Conservation (phyloP, 352 stramenopile genomes). For the Phytophthora hibernalis region DNA sequence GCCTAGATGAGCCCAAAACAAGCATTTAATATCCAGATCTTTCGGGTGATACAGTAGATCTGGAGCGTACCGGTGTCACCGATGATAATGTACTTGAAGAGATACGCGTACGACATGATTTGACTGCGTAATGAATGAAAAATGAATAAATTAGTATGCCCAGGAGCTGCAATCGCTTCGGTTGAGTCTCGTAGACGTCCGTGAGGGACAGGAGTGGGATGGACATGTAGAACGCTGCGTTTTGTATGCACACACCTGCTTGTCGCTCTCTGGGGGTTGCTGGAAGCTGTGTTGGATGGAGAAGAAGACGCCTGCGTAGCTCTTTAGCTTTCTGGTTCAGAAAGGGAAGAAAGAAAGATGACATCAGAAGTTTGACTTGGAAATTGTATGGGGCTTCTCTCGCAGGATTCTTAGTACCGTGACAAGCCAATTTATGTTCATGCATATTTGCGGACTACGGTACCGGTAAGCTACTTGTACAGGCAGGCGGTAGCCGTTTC, state of each 20-base stretch:
- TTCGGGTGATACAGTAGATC: not conserved
- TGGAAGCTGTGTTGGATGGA: slow-evolving; percentile 11
- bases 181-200: slow-evolving; percentile 6
- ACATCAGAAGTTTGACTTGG: slow-evolving; percentile 21
- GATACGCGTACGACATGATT: slow-evolving; percentile 95
- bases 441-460: no score
- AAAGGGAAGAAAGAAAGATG: slow-evolving; percentile 35
- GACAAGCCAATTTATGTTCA: not conserved
- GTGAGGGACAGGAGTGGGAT: not conserved
- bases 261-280: slow-evolving; percentile 1
- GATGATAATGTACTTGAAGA: slow-evolving; percentile 99
- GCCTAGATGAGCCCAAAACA: slow-evolving; percentile 70
- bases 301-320: slow-evolving; percentile 3
- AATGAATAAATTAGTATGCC: slow-evolving; percentile 1
- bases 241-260: slow-evolving; percentile 24
- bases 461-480: no score
- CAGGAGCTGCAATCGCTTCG: slow-evolving; percentile 7
- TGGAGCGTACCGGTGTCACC: slow-evolving; percentile 93
- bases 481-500: no score
- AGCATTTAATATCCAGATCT: slow-evolving; percentile 1
- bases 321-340: slow-evolving; percentile 21
- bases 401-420: slow-evolving; percentile 14
- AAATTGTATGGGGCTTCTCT: slow-evolving; percentile 22
- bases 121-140: not conserved
- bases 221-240: not conserved